Evolutionary conservation across 78 protist genomes (phyloP), one percentile per base, ranked within the genome.

Genomic region (Protostelium mycophagum): DNA sequence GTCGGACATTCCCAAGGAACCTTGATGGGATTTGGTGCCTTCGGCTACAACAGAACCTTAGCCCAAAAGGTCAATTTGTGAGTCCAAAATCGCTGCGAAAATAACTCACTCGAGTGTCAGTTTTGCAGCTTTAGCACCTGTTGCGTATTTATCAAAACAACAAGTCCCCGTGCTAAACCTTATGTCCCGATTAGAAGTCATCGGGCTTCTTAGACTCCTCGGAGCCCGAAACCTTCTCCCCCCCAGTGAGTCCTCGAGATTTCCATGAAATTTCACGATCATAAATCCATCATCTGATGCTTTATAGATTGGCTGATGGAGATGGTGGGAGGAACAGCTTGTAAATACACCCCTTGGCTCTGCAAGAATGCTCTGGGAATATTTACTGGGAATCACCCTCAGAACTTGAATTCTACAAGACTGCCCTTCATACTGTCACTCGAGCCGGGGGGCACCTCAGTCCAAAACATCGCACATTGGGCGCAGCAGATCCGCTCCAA

Each of bases 1-100:
- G 87, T 95, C 0, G 97, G 97, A 1, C 93, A 91, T 87, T 92
- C 95, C 0, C 95, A 93, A 36, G 95, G 94, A 28, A 92, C 94
- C 35, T 87, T 92, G 89, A 91, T 90, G 63, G 94, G 91, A n/a
- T 92, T 63, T 83, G 87, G 89, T 0, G 84, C 91, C 1, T 88
- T 90, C 88, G 10, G 35, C 23, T 29, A 34, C 1, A 37, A 38
- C 34, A 28, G 36, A 35, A 34, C 31, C 0, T 37, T 92, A 0
- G 88, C 86, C 36, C n/a, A 85, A 0, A 83, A 84, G 90, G 91
- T 89, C 1, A 90, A 91, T 36, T 29, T 90, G 36, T 90, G 86
- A 38, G 35, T 90, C 35, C 90, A 83, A n/a, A 39, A 0, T 83
- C 83, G 28, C 38, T 5, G 36, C 37, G 5, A 0, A 23, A 37